A percentile compares a stretch with the other conserved stretches of the same genome.
phyloP scores from a whole-genome alignment of 2,329 filamentous ascomycete species.

The Calonectria hawksworthii region DNA sequence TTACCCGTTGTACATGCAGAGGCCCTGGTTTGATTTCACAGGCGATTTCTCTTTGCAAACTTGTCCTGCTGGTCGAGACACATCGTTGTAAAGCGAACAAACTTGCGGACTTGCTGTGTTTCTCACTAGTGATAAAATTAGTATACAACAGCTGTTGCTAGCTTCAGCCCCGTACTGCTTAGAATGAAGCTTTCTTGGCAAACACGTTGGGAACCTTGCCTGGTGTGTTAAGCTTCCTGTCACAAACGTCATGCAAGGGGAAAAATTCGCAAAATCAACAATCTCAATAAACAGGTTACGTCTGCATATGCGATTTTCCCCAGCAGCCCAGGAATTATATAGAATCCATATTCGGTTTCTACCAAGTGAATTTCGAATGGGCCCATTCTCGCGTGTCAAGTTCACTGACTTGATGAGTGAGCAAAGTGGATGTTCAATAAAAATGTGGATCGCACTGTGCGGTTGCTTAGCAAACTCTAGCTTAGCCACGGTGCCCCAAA shows the following conservation, averaged over 20 bases:
- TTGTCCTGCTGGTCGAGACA: background rate
- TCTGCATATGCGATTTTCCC: background rate
- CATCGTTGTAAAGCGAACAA: background rate
- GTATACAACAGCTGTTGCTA: background rate
- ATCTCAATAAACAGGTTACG: background rate
- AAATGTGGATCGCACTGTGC: constrained; percentile 46
- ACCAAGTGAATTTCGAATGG: background rate
- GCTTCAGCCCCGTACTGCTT: background rate
- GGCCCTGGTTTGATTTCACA: background rate
- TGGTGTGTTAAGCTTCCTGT: background rate
- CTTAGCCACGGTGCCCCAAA: constrained; percentile 26
- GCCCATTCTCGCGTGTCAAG: background rate
- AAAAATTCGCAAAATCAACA: background rate
- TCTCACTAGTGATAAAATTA: background rate
- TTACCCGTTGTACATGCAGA: background rate
- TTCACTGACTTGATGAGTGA: background rate
- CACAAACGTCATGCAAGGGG: background rate
- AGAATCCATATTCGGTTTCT: background rate
- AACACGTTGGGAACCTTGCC: background rate
- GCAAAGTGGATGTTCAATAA: background rate
- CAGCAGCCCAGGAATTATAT: background rate
- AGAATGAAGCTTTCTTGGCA: background rate
- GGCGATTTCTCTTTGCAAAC: background rate
- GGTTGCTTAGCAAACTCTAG: constrained; percentile 39
- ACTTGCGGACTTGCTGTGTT: background rate